Evolutionary conservation across 139 green algal genomes (phyloP).

Genomic region (Chlorella sorokiniana): DNA sequence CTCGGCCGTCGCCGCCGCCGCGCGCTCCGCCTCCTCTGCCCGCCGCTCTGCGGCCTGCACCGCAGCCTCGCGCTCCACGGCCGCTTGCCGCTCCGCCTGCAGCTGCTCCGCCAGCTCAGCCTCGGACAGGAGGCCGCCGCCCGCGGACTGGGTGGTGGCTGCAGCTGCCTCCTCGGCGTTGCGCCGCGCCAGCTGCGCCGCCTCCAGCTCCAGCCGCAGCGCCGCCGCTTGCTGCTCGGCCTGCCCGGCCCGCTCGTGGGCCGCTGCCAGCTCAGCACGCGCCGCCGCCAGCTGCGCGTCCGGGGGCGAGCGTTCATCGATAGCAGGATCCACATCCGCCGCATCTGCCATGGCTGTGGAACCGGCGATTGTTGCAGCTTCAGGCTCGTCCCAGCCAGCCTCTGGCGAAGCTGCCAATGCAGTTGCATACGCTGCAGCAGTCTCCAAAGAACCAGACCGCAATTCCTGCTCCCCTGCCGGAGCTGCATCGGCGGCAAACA

Average conservation of each 20-base stretch:
- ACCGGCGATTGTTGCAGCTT: too few species aligned
- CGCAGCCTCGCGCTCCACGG: background rate
- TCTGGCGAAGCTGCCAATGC: background rate
- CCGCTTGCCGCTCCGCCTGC: background rate
- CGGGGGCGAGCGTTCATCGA: background rate
- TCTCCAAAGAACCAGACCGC: background rate
- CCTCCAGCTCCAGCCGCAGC: slow-evolving; percentile 15
- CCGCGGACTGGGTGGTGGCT: background rate
- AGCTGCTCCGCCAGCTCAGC: background rate
- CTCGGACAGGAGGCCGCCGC: background rate
- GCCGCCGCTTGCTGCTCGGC: background rate
- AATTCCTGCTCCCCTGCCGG: too few species aligned
- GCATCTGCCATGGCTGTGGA: background rate
- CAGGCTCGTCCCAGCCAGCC: background rate
- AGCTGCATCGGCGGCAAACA: background rate
- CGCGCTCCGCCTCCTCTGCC: background rate
- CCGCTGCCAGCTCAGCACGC: background rate
- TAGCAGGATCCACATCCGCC: background rate
- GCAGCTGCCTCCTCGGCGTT: background rate
- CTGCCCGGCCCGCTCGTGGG: background rate
- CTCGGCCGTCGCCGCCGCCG: too few species aligned
- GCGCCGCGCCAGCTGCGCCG: background rate
- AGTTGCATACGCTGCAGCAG: too few species aligned
- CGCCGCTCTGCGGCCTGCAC: background rate
- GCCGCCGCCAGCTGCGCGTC: background rate